Conservation (phyloP, 345 rosid genomes). For the Populus deltoides region DNA sequence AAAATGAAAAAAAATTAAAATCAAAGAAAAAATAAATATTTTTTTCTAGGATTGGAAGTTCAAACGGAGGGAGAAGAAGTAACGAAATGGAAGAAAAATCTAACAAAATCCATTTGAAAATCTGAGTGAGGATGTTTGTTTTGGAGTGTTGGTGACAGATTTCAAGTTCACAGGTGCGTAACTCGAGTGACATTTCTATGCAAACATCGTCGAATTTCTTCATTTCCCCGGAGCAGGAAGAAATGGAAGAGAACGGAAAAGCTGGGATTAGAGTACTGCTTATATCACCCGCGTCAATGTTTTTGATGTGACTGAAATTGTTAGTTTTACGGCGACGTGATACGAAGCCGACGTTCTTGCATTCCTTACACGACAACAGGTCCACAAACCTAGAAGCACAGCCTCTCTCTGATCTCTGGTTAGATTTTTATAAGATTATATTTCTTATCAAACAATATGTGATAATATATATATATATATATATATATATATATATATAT, state of each 20-base stretch:
- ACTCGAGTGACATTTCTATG: not conserved
- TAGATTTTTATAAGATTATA: not conserved
- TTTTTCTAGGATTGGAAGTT: not conserved
- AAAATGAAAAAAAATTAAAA: not conserved
- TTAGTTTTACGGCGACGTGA: conserved; percentile 35
- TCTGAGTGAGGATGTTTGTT: not conserved
- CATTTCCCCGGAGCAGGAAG: not conserved
- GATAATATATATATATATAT: not conserved
- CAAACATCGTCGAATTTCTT: not conserved
- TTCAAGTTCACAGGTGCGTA: not conserved
- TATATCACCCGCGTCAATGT: conserved; percentile 6
- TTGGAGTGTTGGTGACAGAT: not conserved
- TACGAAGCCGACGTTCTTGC: conserved; percentile 12
- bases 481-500: too few species aligned
- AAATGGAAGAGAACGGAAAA: not conserved
- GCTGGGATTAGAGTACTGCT: not conserved
- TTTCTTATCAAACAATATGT: not conserved
- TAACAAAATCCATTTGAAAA: not conserved
- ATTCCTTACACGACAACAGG: conserved; percentile 18
- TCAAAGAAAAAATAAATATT: not conserved
- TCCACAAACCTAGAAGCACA: not conserved
- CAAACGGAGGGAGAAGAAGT: not conserved
- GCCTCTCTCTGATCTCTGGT: not conserved
- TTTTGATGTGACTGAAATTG: conserved; percentile 28
- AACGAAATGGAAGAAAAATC: not conserved